Conservation (phyloP, 768 basidiomycete species). For the Termitomyces sp. region DNA sequence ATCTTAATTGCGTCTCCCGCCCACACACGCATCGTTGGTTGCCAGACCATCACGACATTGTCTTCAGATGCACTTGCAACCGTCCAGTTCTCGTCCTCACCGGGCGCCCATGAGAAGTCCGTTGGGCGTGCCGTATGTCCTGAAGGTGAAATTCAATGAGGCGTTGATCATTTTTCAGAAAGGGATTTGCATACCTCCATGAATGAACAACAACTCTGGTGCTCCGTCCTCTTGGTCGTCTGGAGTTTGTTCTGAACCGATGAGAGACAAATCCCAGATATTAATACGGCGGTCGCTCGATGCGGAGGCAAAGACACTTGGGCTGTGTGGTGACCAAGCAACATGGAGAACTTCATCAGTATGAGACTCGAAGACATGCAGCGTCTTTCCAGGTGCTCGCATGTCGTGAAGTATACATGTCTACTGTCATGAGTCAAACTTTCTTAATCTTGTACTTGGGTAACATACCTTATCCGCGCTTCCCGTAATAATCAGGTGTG, state of each 20-base stretch:
- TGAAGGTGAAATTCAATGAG: conserved; percentile 22
- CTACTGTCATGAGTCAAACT: conserved; percentile 35
- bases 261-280: conserved; percentile 89
- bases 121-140: conserved; percentile 88
- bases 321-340: conserved; percentile 92
- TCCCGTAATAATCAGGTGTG: conserved; percentile 83
- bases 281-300: conserved; percentile 92
- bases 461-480: conserved; percentile 83
- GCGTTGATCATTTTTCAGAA: background rate
- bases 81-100: conserved; percentile 79
- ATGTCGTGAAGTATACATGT: conserved; percentile 87
- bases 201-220: conserved; percentile 92
- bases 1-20: conserved; percentile 86
- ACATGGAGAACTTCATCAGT: conserved; percentile 93
- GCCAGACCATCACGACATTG: conserved; percentile 97
- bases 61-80: conserved; percentile 90
- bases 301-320: conserved; percentile 91
- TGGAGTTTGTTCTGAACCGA: conserved; percentile 94
- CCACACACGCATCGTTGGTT: conserved; percentile 92
- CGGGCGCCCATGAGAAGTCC: conserved; percentile 96
- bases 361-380: conserved; percentile 92
- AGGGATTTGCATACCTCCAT: conserved; percentile 65
- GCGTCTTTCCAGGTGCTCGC: conserved; percentile 63
- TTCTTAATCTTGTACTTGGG: background rate
- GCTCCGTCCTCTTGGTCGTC: conserved; percentile 99